These are phyloP conservation scores for Cupressus sempervirens DNA, from an alignment of 75 land plant species.

Conservation along the genomic window DNA sequence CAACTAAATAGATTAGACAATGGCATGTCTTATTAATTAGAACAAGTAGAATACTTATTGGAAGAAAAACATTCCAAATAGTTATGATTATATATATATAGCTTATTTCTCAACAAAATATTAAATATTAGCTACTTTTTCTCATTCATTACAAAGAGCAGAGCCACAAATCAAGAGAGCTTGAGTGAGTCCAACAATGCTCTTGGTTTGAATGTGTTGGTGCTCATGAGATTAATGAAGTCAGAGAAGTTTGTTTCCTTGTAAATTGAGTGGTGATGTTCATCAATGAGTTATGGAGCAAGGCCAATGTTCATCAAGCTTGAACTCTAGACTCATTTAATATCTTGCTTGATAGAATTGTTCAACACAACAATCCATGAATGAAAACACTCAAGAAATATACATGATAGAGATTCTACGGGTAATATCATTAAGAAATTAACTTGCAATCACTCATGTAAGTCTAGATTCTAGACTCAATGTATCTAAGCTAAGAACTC, in stretches of 20 bases:
- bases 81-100: background rate
- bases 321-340: too few species aligned
- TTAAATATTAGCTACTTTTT: background rate
- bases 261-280: slow-evolving; percentile 37
- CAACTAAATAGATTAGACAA: background rate
- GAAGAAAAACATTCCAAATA: background rate
- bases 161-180: too few species aligned
- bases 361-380: too few species aligned
- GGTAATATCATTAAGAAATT: too few species aligned
- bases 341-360: too few species aligned
- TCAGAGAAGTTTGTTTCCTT: slow-evolving; percentile 54
- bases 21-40: background rate
- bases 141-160: background rate
- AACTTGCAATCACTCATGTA: too few species aligned
- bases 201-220: too few species aligned
- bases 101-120: background rate
- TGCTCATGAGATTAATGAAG: slow-evolving; percentile 46
- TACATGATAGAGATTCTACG: too few species aligned
- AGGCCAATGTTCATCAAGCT: slow-evolving; percentile 44
- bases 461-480: too few species aligned
- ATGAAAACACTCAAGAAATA: too few species aligned
- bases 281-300: slow-evolving; percentile 42
- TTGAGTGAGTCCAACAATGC: too few species aligned
- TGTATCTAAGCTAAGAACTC: too few species aligned
- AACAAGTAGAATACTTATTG: background rate